Base-by-base conservation (phyloP, 345 rosid species). In the Draba incana region DNA sequence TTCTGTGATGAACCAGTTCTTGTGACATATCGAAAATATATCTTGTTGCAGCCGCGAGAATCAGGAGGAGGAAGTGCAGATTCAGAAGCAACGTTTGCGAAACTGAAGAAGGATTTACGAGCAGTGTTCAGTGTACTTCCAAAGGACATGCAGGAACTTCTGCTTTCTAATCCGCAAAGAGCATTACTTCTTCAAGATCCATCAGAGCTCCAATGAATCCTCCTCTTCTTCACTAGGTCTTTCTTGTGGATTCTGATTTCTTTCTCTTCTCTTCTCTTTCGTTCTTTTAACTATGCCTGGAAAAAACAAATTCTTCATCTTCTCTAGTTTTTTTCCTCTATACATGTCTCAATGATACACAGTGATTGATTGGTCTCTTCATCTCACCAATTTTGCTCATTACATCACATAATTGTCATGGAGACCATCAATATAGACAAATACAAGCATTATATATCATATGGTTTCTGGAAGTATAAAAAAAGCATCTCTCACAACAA, bases 61-160 rank as follows among this genome's bases (percentile, higher is more conserved):
- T 76, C 75, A 35, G 88, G 86, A 72, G 73, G 47, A 67, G 83
- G 77, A 6, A 8, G 68, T 55, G 74, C 64, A 42, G 84, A 83
- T 59, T 83, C 83, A 27, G 76, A 66, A 33, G 82, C 64, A 56
- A 74, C 75, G 69, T 78, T 82, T 72, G 73, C 75, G 80, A 94
- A 94, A 83, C 82, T 91, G 66, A 87, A 80, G 80, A 86, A 76
- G 64, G 98, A 92, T 82, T 68, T 94, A 79, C 88, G 64, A 77
- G 84, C 80, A 3, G 87, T 89, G 71, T 91, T 87, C 80, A 71
- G 71, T 68, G 77, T 85, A 30, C 90, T 94, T 57, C 98, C 97
- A 11, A 79, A 70, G 74, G 97, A 93, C 66, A 79, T 90, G 94
- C 98, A 90, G 72, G 81, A 90, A 73, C 97, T 88, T 79, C 81